Base-by-base conservation (phyloP, 2,329 filamentous ascomycete genomes). In the Fusarium abutilonis region DNA sequence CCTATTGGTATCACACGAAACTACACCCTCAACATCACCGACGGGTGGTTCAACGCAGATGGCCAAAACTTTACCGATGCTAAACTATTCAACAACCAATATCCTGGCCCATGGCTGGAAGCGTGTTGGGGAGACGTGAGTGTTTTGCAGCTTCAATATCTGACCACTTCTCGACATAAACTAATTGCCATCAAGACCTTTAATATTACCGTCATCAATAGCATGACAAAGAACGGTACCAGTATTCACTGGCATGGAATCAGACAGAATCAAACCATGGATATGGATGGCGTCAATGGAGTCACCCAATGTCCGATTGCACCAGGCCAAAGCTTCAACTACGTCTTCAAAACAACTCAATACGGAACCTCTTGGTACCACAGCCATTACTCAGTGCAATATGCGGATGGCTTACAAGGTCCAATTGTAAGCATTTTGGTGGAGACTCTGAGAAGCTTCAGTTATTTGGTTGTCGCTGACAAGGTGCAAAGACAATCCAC, bases 81-180 rank as follows among this genome's bases (percentile, higher is more conserved):
- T 0, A 72, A 72, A 38, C 9, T 73, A 2, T 73, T 73, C 15
- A 70, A 71, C 23, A 42, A 63, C 1, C 15, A 39, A 11, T 73
- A 72, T 29, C 71, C 71, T 2, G 71, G 71, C 0, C 71, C 71
- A 0, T 69, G 69, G 64, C 62, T 73, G 3, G 62, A 73, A 17
- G 71, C 70, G 0, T 72, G 70, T 9, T 73, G 71, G 71, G 71
- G 71, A 9, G 71, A 73, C 41, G 51, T 70, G 13, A 59, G 44
- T 61, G 1, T 2, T 13, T 11, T 10, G 14, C 5, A 15, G 15
- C 23, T 26, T 2, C 6, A 2, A 28, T 2, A 8, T 1, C 9
- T 10, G 10, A 11, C 1, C 2, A 6, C 9, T n/a, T 1, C 11
- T 3, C 21, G 6, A 9, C 2, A 14, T 11, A 13, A 7, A 13